Evolutionary conservation across 345 rosid genomes (phyloP).

Genomic region (Syzygium oleosum): DNA sequence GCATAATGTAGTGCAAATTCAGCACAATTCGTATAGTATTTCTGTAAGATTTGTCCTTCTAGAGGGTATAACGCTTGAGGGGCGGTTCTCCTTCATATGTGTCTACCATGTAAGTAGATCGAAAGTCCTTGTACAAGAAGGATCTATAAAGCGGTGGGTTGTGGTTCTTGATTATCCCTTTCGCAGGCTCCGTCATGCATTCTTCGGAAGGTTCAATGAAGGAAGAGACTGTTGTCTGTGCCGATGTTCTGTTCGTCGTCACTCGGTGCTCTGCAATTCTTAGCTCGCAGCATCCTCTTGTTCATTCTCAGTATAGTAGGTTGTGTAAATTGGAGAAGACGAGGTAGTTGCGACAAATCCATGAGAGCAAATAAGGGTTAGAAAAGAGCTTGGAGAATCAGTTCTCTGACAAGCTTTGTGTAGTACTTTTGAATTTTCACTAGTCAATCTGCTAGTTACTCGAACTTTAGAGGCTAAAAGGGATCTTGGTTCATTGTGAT

Average conservation of each 20-base stretch:
- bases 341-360: no score
- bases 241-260: background rate
- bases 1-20: background rate
- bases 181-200: slow-evolving; percentile 2
- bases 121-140: slow-evolving; percentile 2
- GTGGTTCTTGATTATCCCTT: background rate
- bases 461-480: no score
- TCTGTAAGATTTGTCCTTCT: background rate
- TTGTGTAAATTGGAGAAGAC: no score
- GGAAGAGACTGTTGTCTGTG: slow-evolving; percentile 5
- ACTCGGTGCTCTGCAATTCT: slow-evolving; percentile 11
- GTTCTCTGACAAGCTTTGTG: no score
- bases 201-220: slow-evolving; percentile 9
- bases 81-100: background rate
- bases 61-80: background rate
- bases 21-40: background rate
- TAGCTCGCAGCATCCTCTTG: background rate
- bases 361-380: no score
- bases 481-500: no score
- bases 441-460: no score
- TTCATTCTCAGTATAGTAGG: no score
- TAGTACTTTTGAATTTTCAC: no score
- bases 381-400: no score
- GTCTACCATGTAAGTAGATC: background rate
- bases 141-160: background rate